phyloP scores from a whole-genome alignment of 805 yeast species.

The Metahyphopichia silvanorum region DNA sequence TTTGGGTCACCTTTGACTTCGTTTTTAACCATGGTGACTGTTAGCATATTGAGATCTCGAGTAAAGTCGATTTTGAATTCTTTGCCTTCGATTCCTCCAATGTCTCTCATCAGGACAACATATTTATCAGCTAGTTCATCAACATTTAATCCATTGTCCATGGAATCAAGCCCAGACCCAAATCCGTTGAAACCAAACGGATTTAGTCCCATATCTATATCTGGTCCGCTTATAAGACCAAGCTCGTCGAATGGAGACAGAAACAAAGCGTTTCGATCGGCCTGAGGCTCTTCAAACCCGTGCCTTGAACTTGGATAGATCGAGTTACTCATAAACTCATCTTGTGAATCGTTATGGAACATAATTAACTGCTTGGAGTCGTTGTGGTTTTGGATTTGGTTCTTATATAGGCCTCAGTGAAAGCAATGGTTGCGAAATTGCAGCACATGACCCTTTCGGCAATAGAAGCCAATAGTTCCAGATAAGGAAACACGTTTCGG shows the following conservation, averaged over 20 bases:
- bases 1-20: neutral
- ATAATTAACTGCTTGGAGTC: no score
- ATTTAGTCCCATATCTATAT: no score
- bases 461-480: no score
- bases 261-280: no score
- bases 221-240: no score
- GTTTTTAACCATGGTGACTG: constrained; percentile 1
- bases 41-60: neutral
- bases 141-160: neutral
- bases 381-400: no score
- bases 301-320: neutral
- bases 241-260: no score
- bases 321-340: neutral
- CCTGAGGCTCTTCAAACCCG: no score
- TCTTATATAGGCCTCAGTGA: no score
- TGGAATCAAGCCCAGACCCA: neutral
- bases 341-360: neutral
- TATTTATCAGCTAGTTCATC: neutral
- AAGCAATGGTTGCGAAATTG: no score
- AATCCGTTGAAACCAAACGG: constrained; percentile 3
- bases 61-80: constrained; percentile 2
- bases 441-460: no score
- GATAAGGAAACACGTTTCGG: no score
- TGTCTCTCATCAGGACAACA: constrained; percentile 1
- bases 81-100: constrained; percentile 2